Evolutionary conservation across 2,329 filamentous ascomycete genomes (phyloP).

Genomic region (Paracamarosporium sp.): DNA sequence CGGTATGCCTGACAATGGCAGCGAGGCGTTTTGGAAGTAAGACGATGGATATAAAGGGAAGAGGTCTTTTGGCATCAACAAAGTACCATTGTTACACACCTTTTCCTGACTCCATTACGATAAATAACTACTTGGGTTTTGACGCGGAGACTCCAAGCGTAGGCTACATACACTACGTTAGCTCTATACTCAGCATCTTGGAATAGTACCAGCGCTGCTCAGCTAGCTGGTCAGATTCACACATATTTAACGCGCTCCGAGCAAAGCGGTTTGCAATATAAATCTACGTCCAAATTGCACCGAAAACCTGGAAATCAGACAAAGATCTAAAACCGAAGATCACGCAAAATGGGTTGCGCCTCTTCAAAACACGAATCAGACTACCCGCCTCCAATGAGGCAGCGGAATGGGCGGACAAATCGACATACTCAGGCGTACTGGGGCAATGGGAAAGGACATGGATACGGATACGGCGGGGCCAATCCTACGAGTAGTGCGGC

Average conservation of each 20-base stretch:
- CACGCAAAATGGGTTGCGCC: neutral
- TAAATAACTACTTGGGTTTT: no score
- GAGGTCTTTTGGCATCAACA: neutral
- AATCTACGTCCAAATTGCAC: no score
- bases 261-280: no score
- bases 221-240: no score
- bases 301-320: neutral
- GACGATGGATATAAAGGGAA: neutral
- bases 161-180: neutral
- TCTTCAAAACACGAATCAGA: constrained; percentile 1
- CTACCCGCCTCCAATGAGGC: constrained; percentile 5
- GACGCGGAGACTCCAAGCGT: no score
- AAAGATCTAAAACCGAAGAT: no score
- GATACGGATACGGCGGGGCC: no score
- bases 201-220: no score
- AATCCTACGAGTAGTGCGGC: no score
- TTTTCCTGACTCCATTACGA: neutral
- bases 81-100: neutral
- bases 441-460: no score
- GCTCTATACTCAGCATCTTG: no score
- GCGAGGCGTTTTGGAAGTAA: neutral
- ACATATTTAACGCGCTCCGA: no score
- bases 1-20: neutral
- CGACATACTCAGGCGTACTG: neutral
- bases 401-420: neutral